Percentiles rank a stretch among this genome's conserved stretches.
Evolutionary conservation across 2,329 filamentous ascomycete genomes (phyloP).

Genomic region (Neonectria sp.): DNA sequence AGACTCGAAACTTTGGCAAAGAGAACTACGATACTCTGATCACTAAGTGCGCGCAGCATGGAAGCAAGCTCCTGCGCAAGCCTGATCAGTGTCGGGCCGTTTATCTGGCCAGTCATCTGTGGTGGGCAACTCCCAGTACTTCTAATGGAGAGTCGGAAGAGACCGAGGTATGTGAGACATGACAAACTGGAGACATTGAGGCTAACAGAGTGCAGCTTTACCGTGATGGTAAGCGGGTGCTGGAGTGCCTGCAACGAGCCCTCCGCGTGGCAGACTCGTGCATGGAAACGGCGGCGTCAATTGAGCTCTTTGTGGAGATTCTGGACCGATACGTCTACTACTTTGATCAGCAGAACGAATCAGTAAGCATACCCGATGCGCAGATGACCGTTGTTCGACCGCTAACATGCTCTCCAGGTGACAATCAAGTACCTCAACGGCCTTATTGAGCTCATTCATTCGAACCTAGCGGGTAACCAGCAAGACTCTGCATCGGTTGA

Average conservation of each 20-base stretch:
- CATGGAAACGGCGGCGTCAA: slow-evolving; percentile 98
- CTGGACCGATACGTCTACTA: slow-evolving; percentile 99
- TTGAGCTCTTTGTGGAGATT: slow-evolving; percentile 98
- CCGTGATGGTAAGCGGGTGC: slow-evolving; percentile 95
- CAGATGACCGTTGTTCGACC: not conserved
- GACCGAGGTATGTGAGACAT: slow-evolving; percentile 74
- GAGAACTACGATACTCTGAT: slow-evolving; percentile 99
- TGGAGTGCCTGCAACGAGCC: slow-evolving; percentile 95
- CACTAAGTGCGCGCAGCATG: slow-evolving; percentile 96
- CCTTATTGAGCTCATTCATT: slow-evolving; percentile 97
- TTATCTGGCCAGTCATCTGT: slow-evolving; percentile 95
- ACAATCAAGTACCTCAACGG: slow-evolving; percentile 99
- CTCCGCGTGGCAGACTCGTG: slow-evolving; percentile 97
- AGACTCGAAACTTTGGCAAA: slow-evolving; percentile 90
- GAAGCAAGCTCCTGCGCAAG: slow-evolving; percentile 96
- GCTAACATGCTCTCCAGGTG: slow-evolving; percentile 63
- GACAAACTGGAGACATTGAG: slow-evolving; percentile 1
- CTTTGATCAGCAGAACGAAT: slow-evolving; percentile 99
- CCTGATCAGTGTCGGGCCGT: slow-evolving; percentile 98
- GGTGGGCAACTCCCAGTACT: slow-evolving; percentile 93
- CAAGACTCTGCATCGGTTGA: slow-evolving; percentile 87
- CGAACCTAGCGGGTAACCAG: slow-evolving; percentile 89
- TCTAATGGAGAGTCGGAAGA: slow-evolving; percentile 85
- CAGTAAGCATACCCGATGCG: slow-evolving; percentile 65
- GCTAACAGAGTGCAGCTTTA: slow-evolving; percentile 77